Percentiles rank a stretch among this genome's conserved stretches.
Evolutionary conservation across 176 grass and related monocot genomes (phyloP).

Genomic region (Olyra latifolia): DNA sequence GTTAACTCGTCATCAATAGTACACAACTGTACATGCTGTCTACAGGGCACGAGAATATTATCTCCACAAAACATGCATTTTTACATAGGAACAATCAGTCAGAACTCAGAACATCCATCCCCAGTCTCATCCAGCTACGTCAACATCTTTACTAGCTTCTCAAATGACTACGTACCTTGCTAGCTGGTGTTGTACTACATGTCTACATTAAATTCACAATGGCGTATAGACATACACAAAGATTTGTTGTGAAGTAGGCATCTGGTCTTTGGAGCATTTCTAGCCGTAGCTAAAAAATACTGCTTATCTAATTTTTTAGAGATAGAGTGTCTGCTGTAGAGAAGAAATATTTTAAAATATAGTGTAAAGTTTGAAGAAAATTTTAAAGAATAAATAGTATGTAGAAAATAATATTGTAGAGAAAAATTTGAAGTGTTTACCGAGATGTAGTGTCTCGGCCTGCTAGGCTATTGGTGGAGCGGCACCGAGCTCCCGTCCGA

Average conservation of each 20-base stretch:
- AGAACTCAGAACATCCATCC: not conserved
- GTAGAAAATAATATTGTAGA: too few species aligned
- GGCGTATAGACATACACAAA: slow-evolving; percentile 14
- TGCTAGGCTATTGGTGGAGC: slow-evolving; percentile 33
- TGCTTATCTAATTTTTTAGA: too few species aligned
- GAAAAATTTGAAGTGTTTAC: too few species aligned
- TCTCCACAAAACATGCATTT: not conserved
- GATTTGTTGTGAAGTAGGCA: not conserved
- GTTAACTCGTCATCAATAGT: not conserved
- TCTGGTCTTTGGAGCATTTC: slow-evolving; percentile 22
- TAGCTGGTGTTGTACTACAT: not conserved
- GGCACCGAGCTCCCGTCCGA: not conserved
- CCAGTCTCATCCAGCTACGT: not conserved
- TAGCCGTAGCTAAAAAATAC: too few species aligned
- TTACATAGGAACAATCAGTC: not conserved
- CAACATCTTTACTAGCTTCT: not conserved
- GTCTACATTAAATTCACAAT: not conserved
- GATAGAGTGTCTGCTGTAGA: too few species aligned
- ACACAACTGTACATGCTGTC: not conserved
- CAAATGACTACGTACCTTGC: not conserved
- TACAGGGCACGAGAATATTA: slow-evolving; percentile 1
- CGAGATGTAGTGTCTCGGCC: too few species aligned
- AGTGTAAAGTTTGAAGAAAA: too few species aligned
- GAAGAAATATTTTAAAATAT: too few species aligned
- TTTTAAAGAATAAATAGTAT: too few species aligned